These are phyloP conservation scores for Colletotrichum godetiae DNA, from an alignment of 2,329 filamentous ascomycete species.

Conservation along the genomic window DNA sequence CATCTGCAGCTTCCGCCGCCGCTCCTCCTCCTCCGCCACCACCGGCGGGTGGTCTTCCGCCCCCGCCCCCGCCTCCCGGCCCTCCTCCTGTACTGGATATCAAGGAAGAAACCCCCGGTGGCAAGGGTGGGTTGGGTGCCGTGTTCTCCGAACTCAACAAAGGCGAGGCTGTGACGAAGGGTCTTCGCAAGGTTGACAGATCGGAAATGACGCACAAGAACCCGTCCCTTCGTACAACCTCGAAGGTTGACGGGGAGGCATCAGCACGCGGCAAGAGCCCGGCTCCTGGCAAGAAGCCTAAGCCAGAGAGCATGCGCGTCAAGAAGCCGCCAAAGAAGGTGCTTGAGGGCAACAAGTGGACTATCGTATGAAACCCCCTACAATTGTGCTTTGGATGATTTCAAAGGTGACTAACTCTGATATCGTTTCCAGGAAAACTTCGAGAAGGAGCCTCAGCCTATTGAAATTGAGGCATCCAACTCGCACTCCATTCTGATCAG, in stretches of 20 bases:
- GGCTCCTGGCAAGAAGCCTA: constrained; percentile 87
- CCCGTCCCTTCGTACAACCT: constrained; percentile 80
- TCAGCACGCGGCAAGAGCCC: constrained; percentile 81
- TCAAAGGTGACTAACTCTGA: not conserved
- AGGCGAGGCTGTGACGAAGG: constrained; percentile 87
- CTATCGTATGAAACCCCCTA: constrained; percentile 68
- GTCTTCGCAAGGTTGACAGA: constrained; percentile 91
- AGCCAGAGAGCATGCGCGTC: constrained; percentile 84
- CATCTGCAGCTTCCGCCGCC: constrained; percentile 49
- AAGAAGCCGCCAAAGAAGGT: constrained; percentile 86
- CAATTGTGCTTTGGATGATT: not conserved
- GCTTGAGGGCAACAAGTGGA: constrained; percentile 92
- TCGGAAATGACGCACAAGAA: constrained; percentile 99
- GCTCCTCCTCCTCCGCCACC: constrained; percentile 61
- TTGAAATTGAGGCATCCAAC: constrained; percentile 85
- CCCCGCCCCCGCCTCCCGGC: constrained; percentile 78
- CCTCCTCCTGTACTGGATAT: constrained; percentile 75
- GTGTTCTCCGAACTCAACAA: constrained; percentile 94
- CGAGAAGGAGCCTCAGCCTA: constrained; percentile 77
- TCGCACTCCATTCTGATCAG: constrained; percentile 92
- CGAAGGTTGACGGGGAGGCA: constrained; percentile 70
- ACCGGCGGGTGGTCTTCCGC: constrained; percentile 64
- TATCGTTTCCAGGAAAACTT: constrained; percentile 78
- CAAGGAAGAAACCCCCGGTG: constrained; percentile 59
- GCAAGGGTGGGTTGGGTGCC: constrained; percentile 77